A percentile compares a stretch with the other conserved stretches of the same genome.
These are phyloP conservation scores for Porcisia deanei DNA, from an alignment of 208 protist genomes.

Conservation along the genomic window DNA sequence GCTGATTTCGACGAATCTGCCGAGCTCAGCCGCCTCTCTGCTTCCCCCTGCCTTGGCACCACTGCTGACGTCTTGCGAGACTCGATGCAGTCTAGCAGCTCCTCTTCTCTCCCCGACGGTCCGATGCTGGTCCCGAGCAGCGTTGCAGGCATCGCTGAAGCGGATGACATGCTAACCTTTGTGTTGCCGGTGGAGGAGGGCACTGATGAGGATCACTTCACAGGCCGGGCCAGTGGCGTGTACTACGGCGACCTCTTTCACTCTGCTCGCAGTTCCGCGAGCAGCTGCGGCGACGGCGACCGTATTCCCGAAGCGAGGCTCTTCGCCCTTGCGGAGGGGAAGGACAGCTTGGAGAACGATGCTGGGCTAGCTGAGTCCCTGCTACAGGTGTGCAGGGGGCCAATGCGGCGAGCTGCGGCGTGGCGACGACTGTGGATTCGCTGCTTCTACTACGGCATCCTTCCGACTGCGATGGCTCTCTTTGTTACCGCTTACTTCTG, in stretches of 20 bases:
- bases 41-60: conserved; percentile 4
- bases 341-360: background rate
- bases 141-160: background rate
- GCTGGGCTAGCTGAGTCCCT: background rate
- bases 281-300: background rate
- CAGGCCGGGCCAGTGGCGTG: conserved; percentile 48
- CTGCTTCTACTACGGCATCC: conserved; percentile 18
- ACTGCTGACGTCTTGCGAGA: conserved; percentile 1
- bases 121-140: background rate
- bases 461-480: conserved; percentile 3
- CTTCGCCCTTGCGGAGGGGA: background rate
- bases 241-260: conserved; percentile 52
- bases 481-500: background rate
- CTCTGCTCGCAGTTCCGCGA: conserved; percentile 8
- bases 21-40: conserved; percentile 17
- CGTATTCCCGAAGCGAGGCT: background rate
- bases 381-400: conserved; percentile 1
- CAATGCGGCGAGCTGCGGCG: background rate
- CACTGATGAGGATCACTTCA: conserved; percentile 34
- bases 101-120: background rate
- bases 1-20: conserved; percentile 25
- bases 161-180: background rate
- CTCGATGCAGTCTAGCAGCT: conserved; percentile 16
- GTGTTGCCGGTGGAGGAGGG: conserved; percentile 25
- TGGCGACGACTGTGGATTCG: conserved; percentile 22